Conservation (phyloP, 805 yeast species). For the Metschnikowia borealis region DNA sequence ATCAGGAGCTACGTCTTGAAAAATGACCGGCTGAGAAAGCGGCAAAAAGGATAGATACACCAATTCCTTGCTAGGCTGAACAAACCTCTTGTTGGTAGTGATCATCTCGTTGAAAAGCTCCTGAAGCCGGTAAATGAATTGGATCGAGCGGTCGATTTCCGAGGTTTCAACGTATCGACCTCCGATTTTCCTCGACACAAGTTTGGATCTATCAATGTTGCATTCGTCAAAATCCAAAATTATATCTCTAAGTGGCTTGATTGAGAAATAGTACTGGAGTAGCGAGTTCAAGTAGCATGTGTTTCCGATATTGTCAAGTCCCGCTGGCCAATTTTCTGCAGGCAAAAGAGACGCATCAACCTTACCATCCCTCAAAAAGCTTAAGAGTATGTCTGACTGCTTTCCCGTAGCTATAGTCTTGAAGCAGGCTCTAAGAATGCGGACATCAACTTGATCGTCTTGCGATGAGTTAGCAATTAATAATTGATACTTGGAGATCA, state of each 20-base stretch:
- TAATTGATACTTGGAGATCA: conserved; percentile 51
- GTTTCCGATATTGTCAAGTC: conserved; percentile 90
- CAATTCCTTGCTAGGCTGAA: conserved; percentile 76
- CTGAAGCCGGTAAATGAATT: conserved; percentile 71
- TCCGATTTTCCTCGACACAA: conserved; percentile 62
- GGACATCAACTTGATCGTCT: conserved; percentile 42
- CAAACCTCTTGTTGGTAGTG: conserved; percentile 55
- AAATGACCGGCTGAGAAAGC: conserved; percentile 60
- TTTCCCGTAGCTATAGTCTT: conserved; percentile 50
- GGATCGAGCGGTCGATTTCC: conserved; percentile 78
- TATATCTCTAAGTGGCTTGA: conserved; percentile 71
- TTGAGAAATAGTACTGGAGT: conserved; percentile 83
- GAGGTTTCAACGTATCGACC: conserved; percentile 76
- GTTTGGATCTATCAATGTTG: conserved; percentile 14
- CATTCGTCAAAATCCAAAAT: conserved; percentile 52
- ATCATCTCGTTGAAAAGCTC: conserved; percentile 69
- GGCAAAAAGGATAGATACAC: conserved; percentile 87
- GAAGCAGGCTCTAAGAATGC: conserved; percentile 55
- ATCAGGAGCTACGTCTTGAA: conserved; percentile 26
- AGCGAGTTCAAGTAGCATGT: conserved; percentile 86
- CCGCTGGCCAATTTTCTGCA: conserved; percentile 78
- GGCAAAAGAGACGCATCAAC: conserved; percentile 58
- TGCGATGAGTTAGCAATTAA: conserved; percentile 13
- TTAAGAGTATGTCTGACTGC: conserved; percentile 51
- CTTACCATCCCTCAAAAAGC: conserved; percentile 58